phyloP scores from a whole-genome alignment of 352 stramenopile species.

The Peronosclerospora sorghi region DNA sequence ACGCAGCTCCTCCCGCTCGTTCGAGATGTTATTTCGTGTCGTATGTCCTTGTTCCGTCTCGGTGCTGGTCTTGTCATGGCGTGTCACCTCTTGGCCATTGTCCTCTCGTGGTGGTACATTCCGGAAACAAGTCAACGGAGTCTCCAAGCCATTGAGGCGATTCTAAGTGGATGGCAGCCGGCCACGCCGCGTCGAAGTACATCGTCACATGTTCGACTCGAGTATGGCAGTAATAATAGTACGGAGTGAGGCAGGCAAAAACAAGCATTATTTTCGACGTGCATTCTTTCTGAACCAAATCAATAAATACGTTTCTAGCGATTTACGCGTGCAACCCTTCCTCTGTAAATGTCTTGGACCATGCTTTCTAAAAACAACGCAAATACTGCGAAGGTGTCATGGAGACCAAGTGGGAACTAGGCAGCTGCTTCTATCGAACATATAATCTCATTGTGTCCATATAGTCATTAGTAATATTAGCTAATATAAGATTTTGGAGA shows the following conservation, averaged over 20 bases:
- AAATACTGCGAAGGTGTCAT: no score
- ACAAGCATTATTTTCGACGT: slow-evolving; percentile 3
- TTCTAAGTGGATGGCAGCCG: slow-evolving; percentile 60
- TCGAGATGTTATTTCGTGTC: slow-evolving; percentile 22
- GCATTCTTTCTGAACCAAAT: slow-evolving; percentile 19
- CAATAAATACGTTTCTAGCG: slow-evolving; percentile 11
- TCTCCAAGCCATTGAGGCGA: slow-evolving; percentile 73
- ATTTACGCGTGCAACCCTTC: slow-evolving; percentile 6
- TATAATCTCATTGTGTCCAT: no score
- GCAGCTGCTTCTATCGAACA: no score
- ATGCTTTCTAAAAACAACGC: no score
- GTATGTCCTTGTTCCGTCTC: slow-evolving; percentile 33
- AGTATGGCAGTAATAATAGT: slow-evolving; percentile 26
- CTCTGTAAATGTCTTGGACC: slow-evolving; percentile 9
- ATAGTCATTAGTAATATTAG: no score
- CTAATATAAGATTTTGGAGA: no score
- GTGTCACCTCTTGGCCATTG: slow-evolving; percentile 33
- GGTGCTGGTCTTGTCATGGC: slow-evolving; percentile 29
- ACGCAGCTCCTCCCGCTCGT: slow-evolving; percentile 27
- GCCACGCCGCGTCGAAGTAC: slow-evolving; percentile 43
- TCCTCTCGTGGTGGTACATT: slow-evolving; percentile 54
- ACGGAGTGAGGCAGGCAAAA: slow-evolving; percentile 7
- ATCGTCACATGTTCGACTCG: slow-evolving; percentile 42
- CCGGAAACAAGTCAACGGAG: slow-evolving; percentile 66
- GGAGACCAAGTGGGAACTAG: no score